Percentiles rank a stretch among this genome's conserved stretches.
Evolutionary conservation across 257 asterid genomes (phyloP).

Genomic region (Cinchona pubescens): DNA sequence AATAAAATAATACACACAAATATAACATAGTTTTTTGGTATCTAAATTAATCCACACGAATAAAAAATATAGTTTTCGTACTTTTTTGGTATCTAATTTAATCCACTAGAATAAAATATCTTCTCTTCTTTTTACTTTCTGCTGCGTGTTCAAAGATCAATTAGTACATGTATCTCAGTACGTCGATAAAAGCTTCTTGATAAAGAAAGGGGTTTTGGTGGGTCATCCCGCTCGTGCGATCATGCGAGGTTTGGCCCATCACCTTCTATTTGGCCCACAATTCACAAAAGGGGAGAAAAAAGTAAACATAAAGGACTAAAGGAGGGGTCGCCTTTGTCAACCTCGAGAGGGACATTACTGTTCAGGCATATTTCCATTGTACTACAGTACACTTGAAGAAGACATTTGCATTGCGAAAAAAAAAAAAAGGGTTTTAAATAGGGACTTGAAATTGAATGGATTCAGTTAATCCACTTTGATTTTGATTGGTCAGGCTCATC

Average conservation of each 20-base stretch:
- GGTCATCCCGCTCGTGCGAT: conserved; percentile 83
- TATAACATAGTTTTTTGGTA: not conserved
- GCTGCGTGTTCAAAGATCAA: conserved; percentile 29
- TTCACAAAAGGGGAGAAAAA: not conserved
- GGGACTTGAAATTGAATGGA: not conserved
- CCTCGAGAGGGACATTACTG: not conserved
- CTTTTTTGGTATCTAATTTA: not conserved
- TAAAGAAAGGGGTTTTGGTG: conserved; percentile 33
- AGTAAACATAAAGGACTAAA: not conserved
- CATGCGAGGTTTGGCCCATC: conserved; percentile 64
- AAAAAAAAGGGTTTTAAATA: not conserved
- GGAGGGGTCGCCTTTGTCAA: not conserved
- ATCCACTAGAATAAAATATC: not conserved
- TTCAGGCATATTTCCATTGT: not conserved
- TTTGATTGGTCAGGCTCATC: no score
- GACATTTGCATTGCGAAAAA: not conserved
- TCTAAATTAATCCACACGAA: not conserved
- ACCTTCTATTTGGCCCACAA: conserved; percentile 16
- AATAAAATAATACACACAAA: not conserved
- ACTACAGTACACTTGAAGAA: conserved; percentile 6
- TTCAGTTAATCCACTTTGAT: not conserved
- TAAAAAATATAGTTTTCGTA: no score
- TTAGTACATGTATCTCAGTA: not conserved
- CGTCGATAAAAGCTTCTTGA: conserved; percentile 27
- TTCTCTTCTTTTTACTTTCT: not conserved